phyloP scores from a whole-genome alignment of 352 stramenopile genomes.

The Phytophthora melonis region DNA sequence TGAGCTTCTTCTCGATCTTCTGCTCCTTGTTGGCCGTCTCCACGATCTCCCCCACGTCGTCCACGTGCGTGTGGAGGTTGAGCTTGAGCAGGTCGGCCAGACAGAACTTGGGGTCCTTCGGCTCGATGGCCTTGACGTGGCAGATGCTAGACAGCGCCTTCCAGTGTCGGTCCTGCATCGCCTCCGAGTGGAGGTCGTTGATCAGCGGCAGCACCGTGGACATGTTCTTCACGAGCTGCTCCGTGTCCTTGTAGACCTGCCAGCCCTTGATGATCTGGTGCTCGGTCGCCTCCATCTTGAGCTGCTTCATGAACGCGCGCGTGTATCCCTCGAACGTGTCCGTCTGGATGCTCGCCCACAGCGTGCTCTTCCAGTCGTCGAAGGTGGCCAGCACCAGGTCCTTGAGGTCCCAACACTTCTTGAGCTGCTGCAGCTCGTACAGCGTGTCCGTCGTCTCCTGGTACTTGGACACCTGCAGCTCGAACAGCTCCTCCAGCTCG shows the following conservation, averaged over 20 bases:
- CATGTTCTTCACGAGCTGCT: slow-evolving; percentile 92
- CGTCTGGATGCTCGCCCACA: slow-evolving; percentile 86
- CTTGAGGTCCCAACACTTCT: slow-evolving; percentile 91
- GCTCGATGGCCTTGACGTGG: slow-evolving; percentile 89
- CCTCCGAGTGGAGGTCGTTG: slow-evolving; percentile 95
- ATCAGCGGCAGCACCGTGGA: slow-evolving; percentile 89
- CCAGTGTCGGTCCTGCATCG: slow-evolving; percentile 96
- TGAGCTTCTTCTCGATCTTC: slow-evolving; percentile 92
- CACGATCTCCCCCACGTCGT: slow-evolving; percentile 89
- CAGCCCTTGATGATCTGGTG: slow-evolving; percentile 89
- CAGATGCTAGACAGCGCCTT: slow-evolving; percentile 86
- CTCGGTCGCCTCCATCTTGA: slow-evolving; percentile 85
- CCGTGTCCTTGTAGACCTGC: slow-evolving; percentile 90
- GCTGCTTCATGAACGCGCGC: slow-evolving; percentile 85
- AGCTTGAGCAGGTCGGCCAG: slow-evolving; percentile 89
- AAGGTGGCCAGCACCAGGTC: slow-evolving; percentile 84
- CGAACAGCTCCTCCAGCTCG: slow-evolving; percentile 88
- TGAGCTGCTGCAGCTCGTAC: slow-evolving; percentile 88
- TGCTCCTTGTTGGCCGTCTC: slow-evolving; percentile 91
- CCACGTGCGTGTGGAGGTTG: slow-evolving; percentile 82
- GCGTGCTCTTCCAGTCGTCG: slow-evolving; percentile 87
- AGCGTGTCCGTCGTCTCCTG: slow-evolving; percentile 90
- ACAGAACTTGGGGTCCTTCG: slow-evolving; percentile 84
- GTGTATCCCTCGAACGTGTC: slow-evolving; percentile 83
- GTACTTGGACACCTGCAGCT: slow-evolving; percentile 89